Conservation (phyloP, 192 early-diverging fungal species). For the Haplosporangium gracile region DNA sequence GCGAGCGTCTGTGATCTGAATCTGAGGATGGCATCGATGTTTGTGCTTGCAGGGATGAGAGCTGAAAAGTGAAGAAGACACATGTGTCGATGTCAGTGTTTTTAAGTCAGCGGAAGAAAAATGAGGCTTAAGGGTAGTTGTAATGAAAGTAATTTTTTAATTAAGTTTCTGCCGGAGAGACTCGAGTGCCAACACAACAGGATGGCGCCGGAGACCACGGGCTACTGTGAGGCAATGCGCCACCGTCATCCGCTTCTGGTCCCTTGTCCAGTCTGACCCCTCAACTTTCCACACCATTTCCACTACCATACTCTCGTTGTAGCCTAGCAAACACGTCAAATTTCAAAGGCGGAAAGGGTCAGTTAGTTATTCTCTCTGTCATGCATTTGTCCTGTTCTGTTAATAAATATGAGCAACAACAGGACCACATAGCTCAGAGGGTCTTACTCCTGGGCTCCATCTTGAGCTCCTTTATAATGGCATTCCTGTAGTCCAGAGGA, state of each 20-base stretch:
- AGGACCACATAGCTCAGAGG: no score
- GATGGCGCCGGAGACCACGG: conserved; percentile 22
- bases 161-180: neutral
- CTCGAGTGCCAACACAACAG: conserved; percentile 21
- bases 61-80: neutral
- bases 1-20: neutral
- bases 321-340: conserved; percentile 2
- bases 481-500: conserved; percentile 9
- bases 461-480: conserved; percentile 27
- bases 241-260: conserved; percentile 25
- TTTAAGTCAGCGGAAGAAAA: no score
- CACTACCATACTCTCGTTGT: conserved; percentile 20
- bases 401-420: neutral
- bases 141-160: conserved; percentile 24
- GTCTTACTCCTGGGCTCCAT: conserved; percentile 31
- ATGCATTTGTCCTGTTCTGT: neutral
- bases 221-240: conserved; percentile 17
- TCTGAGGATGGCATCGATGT: conserved; percentile 9
- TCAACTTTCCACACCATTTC: conserved; percentile 26
- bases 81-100: no score
- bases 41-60: neutral
- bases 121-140: neutral
- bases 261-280: conserved; percentile 31
- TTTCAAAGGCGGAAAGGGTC: neutral
- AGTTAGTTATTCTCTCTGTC: neutral